phyloP scores from a whole-genome alignment of 2,329 filamentous ascomycete species.

The Alternaria sp. region DNA sequence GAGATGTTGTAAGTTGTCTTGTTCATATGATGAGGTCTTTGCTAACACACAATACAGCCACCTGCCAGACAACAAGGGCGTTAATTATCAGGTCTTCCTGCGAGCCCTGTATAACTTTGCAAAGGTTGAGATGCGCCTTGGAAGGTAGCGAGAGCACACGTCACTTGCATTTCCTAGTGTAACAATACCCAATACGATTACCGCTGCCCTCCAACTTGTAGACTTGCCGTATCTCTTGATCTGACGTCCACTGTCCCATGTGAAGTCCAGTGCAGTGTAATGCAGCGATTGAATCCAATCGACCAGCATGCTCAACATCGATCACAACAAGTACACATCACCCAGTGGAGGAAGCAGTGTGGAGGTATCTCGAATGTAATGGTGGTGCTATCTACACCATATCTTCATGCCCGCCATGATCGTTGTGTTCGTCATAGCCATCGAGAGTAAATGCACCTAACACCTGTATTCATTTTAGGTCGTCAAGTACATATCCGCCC shows the following conservation, averaged over 20 bases:
- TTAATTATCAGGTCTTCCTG: slow-evolving; percentile 95
- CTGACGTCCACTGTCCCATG: background rate
- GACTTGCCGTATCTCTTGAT: background rate
- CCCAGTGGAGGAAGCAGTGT: slow-evolving; percentile 8
- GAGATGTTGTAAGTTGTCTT: slow-evolving; percentile 78
- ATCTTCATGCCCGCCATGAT: slow-evolving; percentile 41
- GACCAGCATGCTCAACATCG: background rate
- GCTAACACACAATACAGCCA: slow-evolving; percentile 43
- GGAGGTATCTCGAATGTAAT: slow-evolving; percentile 45
- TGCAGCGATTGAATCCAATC: background rate
- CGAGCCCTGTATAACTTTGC: slow-evolving; percentile 84
- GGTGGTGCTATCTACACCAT: slow-evolving; percentile 43
- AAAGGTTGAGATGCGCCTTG: slow-evolving; percentile 87
- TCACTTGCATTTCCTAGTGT: slow-evolving; percentile 14
- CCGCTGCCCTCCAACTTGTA: background rate
- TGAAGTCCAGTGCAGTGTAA: background rate
- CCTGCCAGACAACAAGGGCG: slow-evolving; percentile 76
- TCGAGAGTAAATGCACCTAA: slow-evolving; percentile 50
- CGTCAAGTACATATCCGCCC: slow-evolving; percentile 52
- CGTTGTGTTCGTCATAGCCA: slow-evolving; percentile 45
- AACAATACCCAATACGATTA: slow-evolving; percentile 28
- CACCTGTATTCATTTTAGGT: slow-evolving; percentile 51
- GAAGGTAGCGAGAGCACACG: slow-evolving; percentile 56
- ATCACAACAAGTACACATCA: background rate
- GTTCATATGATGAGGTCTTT: background rate